Base-by-base conservation (phyloP, 768 basidiomycete genomes). In the Tulasnella calospora region DNA sequence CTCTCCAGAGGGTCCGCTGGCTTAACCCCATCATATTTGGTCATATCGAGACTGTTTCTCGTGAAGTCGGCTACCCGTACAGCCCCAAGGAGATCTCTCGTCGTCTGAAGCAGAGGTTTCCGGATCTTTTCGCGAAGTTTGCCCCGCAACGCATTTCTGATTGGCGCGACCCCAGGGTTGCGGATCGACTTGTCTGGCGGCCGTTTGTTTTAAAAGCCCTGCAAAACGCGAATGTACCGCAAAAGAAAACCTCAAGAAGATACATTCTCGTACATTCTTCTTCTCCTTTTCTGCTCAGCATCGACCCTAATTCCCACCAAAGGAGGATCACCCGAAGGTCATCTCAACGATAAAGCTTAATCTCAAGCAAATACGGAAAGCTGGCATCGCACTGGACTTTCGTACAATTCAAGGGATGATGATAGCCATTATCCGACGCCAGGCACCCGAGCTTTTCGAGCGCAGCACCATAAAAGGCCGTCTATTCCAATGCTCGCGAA, bases 401-500 rank as follows among this genome's bases (percentile, higher is more conserved):
- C 40, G 81, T 19, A 83, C 83, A 3, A 80, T 82, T 6, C 81
- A 82, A 0, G 85, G 79, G 0, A 78, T 86, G n/a, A 82, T 86
- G 67, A 77, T 86, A 38, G 83, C 83, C 0, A 79, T 57, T 3
- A 82, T 86, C 51, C 17, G 78, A 10, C 27, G 81, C 19, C 73
- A 75, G 12, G 71, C 57, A 17, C 84, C 86, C 0, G 80, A 82
- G 41, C 79, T 86, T 9, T 82, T 86, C 57, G 33, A 77, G 3
- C 78, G 80, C 13, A 47, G 44, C 23, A 80, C 81, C 35, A 40
- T 41, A 15, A 82, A 84, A 72, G 84, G 85, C 0, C 80, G 78
- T 10, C 46, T 27, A 4, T 86, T 87, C 79, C 76, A 69, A 2
- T 82, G 81, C 74, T 84, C 82, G 0, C 83, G 85, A 35, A 75